Conservation (phyloP, 192 early-diverging fungal genomes). For the Paraglomus occultum region DNA sequence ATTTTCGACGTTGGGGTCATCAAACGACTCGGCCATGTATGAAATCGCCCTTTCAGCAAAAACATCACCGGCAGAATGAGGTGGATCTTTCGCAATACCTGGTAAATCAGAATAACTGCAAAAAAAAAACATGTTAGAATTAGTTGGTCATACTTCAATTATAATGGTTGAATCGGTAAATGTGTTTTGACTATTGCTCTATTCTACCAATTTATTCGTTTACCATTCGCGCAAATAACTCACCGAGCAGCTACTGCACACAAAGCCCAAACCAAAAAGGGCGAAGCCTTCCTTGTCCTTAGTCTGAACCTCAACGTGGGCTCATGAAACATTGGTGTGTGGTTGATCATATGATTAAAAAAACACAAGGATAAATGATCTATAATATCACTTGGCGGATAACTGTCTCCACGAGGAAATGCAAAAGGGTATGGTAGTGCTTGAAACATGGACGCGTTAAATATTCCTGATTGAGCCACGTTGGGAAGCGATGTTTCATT, state of each 20-base stretch:
- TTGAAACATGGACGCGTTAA: not conserved
- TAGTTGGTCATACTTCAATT: not conserved
- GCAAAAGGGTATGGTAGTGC: not conserved
- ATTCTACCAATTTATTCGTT: not conserved
- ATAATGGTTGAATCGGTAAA: not conserved
- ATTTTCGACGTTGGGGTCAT: constrained; percentile 45
- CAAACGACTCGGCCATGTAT: constrained; percentile 42
- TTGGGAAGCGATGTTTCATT: not conserved
- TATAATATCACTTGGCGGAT: constrained; percentile 44
- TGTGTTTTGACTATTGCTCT: not conserved
- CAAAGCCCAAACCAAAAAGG: constrained; percentile 45
- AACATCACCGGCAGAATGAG: constrained; percentile 51
- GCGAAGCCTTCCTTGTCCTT: constrained; percentile 41
- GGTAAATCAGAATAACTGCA: constrained; percentile 46
- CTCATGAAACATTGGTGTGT: constrained; percentile 50
- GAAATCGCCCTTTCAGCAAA: constrained; percentile 48
- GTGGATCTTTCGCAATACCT: constrained; percentile 44
- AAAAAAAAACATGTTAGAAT: not conserved
- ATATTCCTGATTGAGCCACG: not conserved
- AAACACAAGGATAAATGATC: constrained; percentile 50
- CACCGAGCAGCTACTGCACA: constrained; percentile 50
- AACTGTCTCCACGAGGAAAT: constrained; percentile 11
- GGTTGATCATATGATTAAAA: constrained; percentile 46
- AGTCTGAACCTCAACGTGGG: constrained; percentile 44
- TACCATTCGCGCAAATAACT: not conserved